phyloP scores from a whole-genome alignment of 2,329 filamentous ascomycete genomes.

The Penicillium sp. region DNA sequence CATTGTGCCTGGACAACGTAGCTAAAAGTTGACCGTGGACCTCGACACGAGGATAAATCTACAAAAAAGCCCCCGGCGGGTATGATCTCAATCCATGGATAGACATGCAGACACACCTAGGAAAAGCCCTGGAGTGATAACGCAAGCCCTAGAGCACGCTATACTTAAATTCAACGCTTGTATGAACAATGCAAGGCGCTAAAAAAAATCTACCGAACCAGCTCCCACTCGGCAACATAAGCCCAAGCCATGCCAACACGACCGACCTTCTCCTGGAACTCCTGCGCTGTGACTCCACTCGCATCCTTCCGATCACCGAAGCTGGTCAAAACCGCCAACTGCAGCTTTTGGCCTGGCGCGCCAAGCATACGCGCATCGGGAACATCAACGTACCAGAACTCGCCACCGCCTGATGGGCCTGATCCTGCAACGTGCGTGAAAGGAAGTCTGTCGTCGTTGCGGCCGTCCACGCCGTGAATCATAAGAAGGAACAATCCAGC shows the following conservation, averaged over 20 bases:
- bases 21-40: too few species aligned
- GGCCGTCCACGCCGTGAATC: constrained; percentile 67
- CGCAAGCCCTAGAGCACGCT: too few species aligned
- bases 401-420: constrained; percentile 64
- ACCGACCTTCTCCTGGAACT: constrained; percentile 52
- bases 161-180: neutral
- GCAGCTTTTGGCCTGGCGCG: constrained; percentile 67
- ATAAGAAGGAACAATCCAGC: constrained; percentile 67
- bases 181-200: neutral
- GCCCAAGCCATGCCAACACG: constrained; percentile 53
- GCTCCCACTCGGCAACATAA: constrained; percentile 57
- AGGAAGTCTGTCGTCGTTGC: constrained; percentile 67
- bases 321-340: constrained; percentile 62
- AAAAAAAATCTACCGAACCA: constrained; percentile 38
- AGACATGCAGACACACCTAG: too few species aligned
- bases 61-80: too few species aligned
- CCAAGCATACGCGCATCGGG: constrained; percentile 63
- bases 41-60: too few species aligned
- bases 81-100: too few species aligned
- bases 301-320: constrained; percentile 54
- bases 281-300: constrained; percentile 53
- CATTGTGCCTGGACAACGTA: too few species aligned
- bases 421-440: constrained; percentile 56
- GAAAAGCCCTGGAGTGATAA: too few species aligned
- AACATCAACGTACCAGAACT: constrained; percentile 81